Percentiles rank a stretch among this genome's conserved stretches.
These are phyloP conservation scores for Coemansia sp. DNA, from an alignment of 192 early-diverging fungal genomes.

Conservation along the genomic window DNA sequence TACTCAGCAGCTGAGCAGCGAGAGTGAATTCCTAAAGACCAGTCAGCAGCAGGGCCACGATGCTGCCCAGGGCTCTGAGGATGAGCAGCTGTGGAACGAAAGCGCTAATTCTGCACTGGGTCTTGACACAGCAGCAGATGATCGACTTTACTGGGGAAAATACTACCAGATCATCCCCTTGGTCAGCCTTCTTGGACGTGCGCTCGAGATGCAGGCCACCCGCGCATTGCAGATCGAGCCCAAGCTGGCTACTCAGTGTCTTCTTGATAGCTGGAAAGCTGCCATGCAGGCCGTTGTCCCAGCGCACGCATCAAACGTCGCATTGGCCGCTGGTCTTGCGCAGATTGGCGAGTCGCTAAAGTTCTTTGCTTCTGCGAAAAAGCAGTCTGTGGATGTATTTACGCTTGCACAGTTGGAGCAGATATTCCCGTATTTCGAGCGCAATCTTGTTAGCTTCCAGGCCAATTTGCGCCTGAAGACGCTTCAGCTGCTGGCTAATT, in stretches of 20 bases:
- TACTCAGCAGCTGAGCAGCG: conserved; percentile 7
- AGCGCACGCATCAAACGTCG: conserved; percentile 22
- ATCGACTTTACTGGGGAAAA: conserved; percentile 40
- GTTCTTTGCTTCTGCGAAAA: conserved; percentile 6
- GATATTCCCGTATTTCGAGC: conserved; percentile 28
- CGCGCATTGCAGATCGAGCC: conserved; percentile 16
- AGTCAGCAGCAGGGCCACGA: background rate
- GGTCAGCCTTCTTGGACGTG: conserved; percentile 41
- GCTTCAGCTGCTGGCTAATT: conserved; percentile 68
- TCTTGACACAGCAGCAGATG: conserved; percentile 13
- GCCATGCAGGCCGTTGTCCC: conserved; percentile 20
- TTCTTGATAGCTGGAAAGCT: conserved; percentile 25
- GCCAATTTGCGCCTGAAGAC: conserved; percentile 62
- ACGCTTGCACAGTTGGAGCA: conserved; percentile 28
- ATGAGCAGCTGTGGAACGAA: conserved; percentile 10
- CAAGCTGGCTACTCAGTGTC: background rate
- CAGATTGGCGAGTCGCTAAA: conserved; percentile 27
- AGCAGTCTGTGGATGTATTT: conserved; percentile 19
- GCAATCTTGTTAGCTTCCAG: conserved; percentile 42
- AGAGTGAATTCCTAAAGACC: background rate
- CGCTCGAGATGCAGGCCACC: conserved; percentile 24
- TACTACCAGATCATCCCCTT: conserved; percentile 41
- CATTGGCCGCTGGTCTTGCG: conserved; percentile 31
- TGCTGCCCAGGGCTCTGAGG: background rate
- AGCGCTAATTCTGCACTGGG: conserved; percentile 34